These are phyloP conservation scores for Trametes villosa DNA, from an alignment of 768 basidiomycete species.

Conservation along the genomic window DNA sequence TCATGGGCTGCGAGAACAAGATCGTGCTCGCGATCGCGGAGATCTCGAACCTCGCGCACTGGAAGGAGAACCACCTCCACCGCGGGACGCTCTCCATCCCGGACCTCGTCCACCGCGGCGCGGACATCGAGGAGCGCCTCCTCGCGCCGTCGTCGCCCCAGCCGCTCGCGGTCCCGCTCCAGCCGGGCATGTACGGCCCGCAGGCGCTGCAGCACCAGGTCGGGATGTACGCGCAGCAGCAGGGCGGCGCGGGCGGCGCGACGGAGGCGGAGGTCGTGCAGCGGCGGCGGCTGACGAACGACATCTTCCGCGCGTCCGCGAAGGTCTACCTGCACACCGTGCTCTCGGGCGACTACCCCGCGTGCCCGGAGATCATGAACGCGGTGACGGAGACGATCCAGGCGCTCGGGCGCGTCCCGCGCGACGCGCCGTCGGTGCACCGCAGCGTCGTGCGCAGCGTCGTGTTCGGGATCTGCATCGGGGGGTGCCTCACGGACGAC, in stretches of 20 bases:
- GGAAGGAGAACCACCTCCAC: constrained; percentile 55
- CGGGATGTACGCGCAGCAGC: not conserved
- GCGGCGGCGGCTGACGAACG: constrained; percentile 43
- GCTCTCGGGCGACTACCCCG: constrained; percentile 72
- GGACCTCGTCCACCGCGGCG: constrained; percentile 58
- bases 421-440: constrained; percentile 37
- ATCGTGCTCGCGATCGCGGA: constrained; percentile 82
- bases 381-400: constrained; percentile 58
- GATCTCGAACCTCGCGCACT: constrained; percentile 63
- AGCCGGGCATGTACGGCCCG: constrained; percentile 22
- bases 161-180: constrained; percentile 28
- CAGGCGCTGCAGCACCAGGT: constrained; percentile 20
- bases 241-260: constrained; percentile 24
- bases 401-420: constrained; percentile 46
- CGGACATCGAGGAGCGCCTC: constrained; percentile 51
- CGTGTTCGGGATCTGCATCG: constrained; percentile 77
- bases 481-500: constrained; percentile 69
- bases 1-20: constrained; percentile 86
- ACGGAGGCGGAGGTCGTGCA: constrained; percentile 32
- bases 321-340: constrained; percentile 77
- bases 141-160: constrained; percentile 41
- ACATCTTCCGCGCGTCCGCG: constrained; percentile 73
- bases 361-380: constrained; percentile 61
- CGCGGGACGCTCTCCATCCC: constrained; percentile 59
- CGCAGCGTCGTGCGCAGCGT: constrained; percentile 73